Evolutionary conservation across 208 protist species (phyloP), one percentile per base, ranked within the genome.

Genomic region (Leishmania martiniquensis): DNA sequence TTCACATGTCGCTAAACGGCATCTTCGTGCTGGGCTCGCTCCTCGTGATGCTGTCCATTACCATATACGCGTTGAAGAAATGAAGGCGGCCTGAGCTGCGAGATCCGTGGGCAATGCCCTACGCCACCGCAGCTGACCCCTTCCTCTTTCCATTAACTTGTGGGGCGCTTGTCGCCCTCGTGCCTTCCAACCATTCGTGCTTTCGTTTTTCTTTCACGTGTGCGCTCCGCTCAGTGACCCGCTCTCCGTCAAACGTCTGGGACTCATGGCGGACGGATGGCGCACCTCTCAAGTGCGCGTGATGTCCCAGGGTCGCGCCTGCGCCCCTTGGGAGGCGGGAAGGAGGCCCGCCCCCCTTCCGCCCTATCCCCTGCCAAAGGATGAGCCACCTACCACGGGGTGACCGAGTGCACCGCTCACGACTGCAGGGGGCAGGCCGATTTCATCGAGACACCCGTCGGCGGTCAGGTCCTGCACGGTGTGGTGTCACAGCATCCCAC

Each of bases 11-110:
- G 22, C 72, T 88, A 20, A 69, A 32, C 57, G 15, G 22, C 29
- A 34, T 80, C 2, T 88, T 92, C 70, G 17, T 87, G 37, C 2
- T 84, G 3, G 88, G 84, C 7, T 81, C 81, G 7, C 17, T 81
- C 1, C 22, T 88, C 20, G 77, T 86, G 32, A 44, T 90, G 44
- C 4, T 4, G 3, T 84, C 83, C 15, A 85, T 86, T 65, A 71
- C 74, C 10, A 29, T 92, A 47, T 89, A 89, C 81, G 81, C 62
- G 45, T 22, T 85, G 34, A 75, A 73, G 42, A 69, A 72, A 49
- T 83, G 45, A 51, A 0, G 7, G 0, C 13, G 0, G 20, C 0
- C 47, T 22, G 39, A 49, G 12, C 42, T 68, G n/a, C n/a, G 15
- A 32, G 22, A 6, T 12, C 20, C 6, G 15, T 5, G 6, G 13